Conservation (phyloP, 768 basidiomycete species). For the Clitopilus passeckerianus region DNA sequence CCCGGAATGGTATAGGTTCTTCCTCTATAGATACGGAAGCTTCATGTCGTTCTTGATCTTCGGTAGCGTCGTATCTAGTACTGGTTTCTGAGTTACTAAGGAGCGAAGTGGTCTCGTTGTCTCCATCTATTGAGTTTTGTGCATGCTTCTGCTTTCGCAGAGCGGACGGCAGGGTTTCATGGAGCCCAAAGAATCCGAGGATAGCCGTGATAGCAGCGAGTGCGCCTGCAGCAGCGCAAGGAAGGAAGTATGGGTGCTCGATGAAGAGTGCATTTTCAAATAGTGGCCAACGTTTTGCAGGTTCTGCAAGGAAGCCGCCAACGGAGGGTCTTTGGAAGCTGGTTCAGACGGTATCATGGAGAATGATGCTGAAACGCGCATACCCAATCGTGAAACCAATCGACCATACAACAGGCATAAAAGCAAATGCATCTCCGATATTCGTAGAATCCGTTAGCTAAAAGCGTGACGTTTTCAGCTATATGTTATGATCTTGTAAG, state of each 20-base stretch:
- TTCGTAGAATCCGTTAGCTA: slow-evolving; percentile 14
- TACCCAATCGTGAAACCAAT: slow-evolving; percentile 10
- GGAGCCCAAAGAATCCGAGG: slow-evolving; percentile 37
- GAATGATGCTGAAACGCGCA: background rate
- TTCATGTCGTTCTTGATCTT: background rate
- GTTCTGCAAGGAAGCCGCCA: slow-evolving; percentile 56
- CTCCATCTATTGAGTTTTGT: slow-evolving; percentile 4
- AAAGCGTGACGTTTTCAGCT: slow-evolving; percentile 24
- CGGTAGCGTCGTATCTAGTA: background rate
- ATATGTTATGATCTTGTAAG: background rate
- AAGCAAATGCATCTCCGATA: slow-evolving; percentile 10
- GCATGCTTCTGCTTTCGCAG: background rate
- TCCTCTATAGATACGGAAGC: slow-evolving; percentile 11
- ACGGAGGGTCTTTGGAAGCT: slow-evolving; percentile 44
- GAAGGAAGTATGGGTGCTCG: slow-evolving; percentile 38
- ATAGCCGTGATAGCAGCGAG: slow-evolving; percentile 41
- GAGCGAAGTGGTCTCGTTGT: background rate
- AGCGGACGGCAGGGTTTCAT: slow-evolving; percentile 26
- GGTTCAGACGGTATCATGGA: background rate
- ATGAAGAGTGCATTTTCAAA: slow-evolving; percentile 35
- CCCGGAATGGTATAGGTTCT: slow-evolving; percentile 23
- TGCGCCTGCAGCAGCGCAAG: slow-evolving; percentile 37
- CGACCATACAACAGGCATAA: slow-evolving; percentile 11
- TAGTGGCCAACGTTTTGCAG: slow-evolving; percentile 52
- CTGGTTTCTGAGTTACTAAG: background rate